Base-by-base conservation (phyloP, 2,329 filamentous ascomycete genomes). In the Colletotrichum agaves region DNA sequence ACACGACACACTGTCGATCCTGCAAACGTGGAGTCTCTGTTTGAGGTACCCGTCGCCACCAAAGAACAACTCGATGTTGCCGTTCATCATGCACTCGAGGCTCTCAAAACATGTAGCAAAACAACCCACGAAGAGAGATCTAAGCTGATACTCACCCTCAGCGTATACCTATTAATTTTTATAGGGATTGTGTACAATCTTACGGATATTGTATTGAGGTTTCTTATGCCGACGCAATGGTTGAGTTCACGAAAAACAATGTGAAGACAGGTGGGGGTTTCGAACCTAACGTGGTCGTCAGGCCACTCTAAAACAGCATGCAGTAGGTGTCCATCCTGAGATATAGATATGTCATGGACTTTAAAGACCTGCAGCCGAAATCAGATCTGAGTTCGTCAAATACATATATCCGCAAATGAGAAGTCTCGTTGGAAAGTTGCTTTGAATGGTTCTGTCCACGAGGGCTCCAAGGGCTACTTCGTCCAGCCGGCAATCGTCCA, bases 271-370 rank as follows among this genome's bases (percentile, higher is more conserved):
- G 83, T 7, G 79, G 80, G 3, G 81, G 78, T 3, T 79, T 80
- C 23, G 77, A 84, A 65, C 74, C 77, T 4, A 81, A 79, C 17
- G 82, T 82, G 2, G 63, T 78, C 8, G 62, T 87, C 17, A 87
- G 87, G 0, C 87, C 88, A 0, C 75, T 89, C 1, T 87, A 89
- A 72, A 90, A 90, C 75, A 74, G 78, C 63, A 87, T 88, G 85
- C 88, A 90, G 73, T 89, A 81, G 63, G 70, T 60, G 12, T 43
- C 12, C 3, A 2, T 17, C 17, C 1, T 35, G 6, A 61, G 43
- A 12, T 13, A 11, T n/a, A 61, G 43, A 12, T 13, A 11, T n/a
- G 2, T 27, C 37, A 27, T 11, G 10, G 5, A 10, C 11, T 57
- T 37, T 17, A 12, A 41, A 10, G 39, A 2, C 47, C 52, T 7